A percentile compares a stretch with the other conserved stretches of the same genome.
phyloP scores from a whole-genome alignment of 2,329 filamentous ascomycete species.

The Biscogniauxia sp. region DNA sequence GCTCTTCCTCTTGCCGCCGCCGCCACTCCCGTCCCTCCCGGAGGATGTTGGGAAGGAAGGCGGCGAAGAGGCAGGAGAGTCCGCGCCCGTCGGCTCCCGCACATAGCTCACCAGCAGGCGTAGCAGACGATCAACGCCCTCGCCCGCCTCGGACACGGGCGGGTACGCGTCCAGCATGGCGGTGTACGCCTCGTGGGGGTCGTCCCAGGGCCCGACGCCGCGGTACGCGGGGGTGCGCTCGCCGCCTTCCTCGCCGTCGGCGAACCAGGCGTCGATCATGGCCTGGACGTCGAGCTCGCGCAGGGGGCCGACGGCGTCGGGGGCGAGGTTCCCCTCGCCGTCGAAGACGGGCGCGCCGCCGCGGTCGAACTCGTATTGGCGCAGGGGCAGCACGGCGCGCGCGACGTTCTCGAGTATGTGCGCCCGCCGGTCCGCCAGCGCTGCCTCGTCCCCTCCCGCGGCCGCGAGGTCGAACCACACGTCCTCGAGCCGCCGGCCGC shows the following conservation, averaged over 20 bases:
- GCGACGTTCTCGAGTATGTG: slow-evolving; percentile 20
- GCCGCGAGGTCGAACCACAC: slow-evolving; percentile 21
- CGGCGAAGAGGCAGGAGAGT: background rate
- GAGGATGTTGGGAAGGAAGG: background rate
- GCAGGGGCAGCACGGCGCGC: slow-evolving; percentile 19
- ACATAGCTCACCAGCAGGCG: slow-evolving; percentile 18
- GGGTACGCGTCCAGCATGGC: slow-evolving; percentile 17
- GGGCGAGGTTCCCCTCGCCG: slow-evolving; percentile 3
- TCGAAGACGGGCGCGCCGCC: slow-evolving; percentile 24
- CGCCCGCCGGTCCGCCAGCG: slow-evolving; percentile 3
- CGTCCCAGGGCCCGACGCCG: slow-evolving; percentile 14
- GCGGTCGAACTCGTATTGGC: slow-evolving; percentile 17
- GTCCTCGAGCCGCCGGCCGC: slow-evolving; percentile 20
- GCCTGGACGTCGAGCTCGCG: slow-evolving; percentile 20
- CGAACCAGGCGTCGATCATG: slow-evolving; percentile 25
- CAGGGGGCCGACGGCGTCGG: slow-evolving; percentile 11
- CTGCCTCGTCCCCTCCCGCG: background rate
- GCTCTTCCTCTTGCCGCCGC: background rate
- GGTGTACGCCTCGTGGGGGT: slow-evolving; percentile 16
- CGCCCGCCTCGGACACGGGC: slow-evolving; percentile 7
- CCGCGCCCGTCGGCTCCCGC: slow-evolving; percentile 14
- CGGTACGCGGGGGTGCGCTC: slow-evolving; percentile 15
- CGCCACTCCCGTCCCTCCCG: background rate
- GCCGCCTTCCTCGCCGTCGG: slow-evolving; percentile 10
- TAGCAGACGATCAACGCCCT: slow-evolving; percentile 20